Evolutionary conservation across 805 yeast genomes (phyloP).

Genomic region (Ogataea thermomethanolica): DNA sequence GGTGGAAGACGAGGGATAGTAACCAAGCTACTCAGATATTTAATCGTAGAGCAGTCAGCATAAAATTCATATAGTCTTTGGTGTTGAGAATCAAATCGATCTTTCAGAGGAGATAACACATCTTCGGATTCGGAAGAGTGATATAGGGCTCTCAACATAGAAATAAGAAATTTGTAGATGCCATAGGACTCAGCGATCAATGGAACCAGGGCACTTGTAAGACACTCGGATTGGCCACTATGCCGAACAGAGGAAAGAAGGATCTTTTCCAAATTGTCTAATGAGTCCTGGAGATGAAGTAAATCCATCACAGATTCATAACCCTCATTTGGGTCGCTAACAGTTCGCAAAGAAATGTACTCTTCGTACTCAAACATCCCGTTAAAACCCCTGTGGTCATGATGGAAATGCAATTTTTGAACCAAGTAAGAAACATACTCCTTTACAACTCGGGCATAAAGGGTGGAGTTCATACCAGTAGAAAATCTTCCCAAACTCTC

Average conservation of each 20-base stretch:
- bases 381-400: slow-evolving; percentile 81
- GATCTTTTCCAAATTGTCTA: slow-evolving; percentile 73
- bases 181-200: slow-evolving; percentile 90
- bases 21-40: slow-evolving; percentile 74
- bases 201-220: slow-evolving; percentile 84
- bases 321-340: slow-evolving; percentile 93
- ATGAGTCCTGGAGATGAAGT: slow-evolving; percentile 78
- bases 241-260: slow-evolving; percentile 65
- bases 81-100: slow-evolving; percentile 69
- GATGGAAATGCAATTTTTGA: slow-evolving; percentile 77
- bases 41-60: slow-evolving; percentile 83
- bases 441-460: slow-evolving; percentile 68
- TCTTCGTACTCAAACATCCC: slow-evolving; percentile 97
- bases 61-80: slow-evolving; percentile 73
- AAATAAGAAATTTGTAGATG: slow-evolving; percentile 80
- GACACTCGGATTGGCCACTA: slow-evolving; percentile 63
- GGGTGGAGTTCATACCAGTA: slow-evolving; percentile 39
- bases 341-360: slow-evolving; percentile 80
- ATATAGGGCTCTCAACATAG: slow-evolving; percentile 88
- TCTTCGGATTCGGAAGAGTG: slow-evolving; percentile 69
- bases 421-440: slow-evolving; percentile 72
- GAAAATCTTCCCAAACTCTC: slow-evolving; percentile 62
- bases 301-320: slow-evolving; percentile 84
- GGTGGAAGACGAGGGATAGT: slow-evolving; percentile 67
- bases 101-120: slow-evolving; percentile 69